Base-by-base conservation (phyloP, 306 rosid species). In the Casuarina equisetifolia region DNA sequence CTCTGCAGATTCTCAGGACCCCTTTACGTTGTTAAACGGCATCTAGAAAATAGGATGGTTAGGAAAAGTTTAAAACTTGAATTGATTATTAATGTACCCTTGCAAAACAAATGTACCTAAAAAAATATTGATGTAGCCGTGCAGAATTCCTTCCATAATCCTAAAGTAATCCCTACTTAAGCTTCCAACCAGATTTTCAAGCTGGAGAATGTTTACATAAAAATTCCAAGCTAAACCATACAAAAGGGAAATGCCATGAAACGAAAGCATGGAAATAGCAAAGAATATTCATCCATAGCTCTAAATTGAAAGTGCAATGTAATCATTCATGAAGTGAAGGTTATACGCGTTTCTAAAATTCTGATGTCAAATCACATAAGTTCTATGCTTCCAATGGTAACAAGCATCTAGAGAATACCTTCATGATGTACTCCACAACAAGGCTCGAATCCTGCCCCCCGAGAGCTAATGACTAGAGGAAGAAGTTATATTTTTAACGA, bases 401-500 rank as follows among this genome's bases (percentile, higher is more conserved):
- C 74, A 75, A 79, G 88, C 80, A 77, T 72, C 78, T 48, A 78
- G 82, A 54, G 88, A 82, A 79, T 96, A 96, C 99, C 99, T 91
- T 96, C 89, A 91, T 90, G 84, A 96, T 86, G 82, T 96, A 96
- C 87, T 91, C 98, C 67, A 89, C 96, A 74, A 87, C 91, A 76
- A 96, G 91, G 82, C 89, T 83, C 38, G 97, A 88, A 88, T 96
- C 96, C 75, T 89, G 84, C 57, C 96, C 99, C 42, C 97, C 97
- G 3, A 96, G 94, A 83, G 99, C 99, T 59, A 96, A 86, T 53
- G 96, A 91, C 99, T 96, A 80, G 80, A 85, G 64, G 70, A 70
- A 68, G 51, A 83, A 76, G 64, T 43, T 74, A 52, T 20, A 76
- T 43, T 40, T 66, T 50, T 77, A 81, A 46, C 73, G 58, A 54